phyloP scores from a whole-genome alignment of 2,329 filamentous ascomycete species.

The Gaeumannomyces sp. region DNA sequence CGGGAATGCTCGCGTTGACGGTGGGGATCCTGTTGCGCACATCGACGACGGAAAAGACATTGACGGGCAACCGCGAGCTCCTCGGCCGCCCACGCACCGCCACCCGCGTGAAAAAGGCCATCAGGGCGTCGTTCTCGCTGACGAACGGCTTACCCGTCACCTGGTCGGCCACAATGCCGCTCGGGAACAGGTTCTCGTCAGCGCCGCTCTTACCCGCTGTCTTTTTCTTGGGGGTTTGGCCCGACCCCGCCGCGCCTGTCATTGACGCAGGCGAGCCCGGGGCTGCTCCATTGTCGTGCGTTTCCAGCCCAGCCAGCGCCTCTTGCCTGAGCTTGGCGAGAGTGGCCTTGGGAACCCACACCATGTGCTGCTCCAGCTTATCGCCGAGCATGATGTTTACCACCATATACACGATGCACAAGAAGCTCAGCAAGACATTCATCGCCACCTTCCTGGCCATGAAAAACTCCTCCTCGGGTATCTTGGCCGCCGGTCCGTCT shows the following conservation, averaged over 20 bases:
- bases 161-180: conserved; percentile 7
- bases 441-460: neutral
- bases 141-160: conserved; percentile 6
- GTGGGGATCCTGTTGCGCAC: conserved; percentile 7
- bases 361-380: neutral
- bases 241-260: too few species aligned
- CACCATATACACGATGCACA: neutral
- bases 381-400: neutral
- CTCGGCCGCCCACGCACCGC: neutral
- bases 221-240: neutral
- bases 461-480: conserved; percentile 7
- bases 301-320: conserved; percentile 8
- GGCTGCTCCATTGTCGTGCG: neutral
- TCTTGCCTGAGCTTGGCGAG: conserved; percentile 4
- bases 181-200: conserved; percentile 2
- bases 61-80: conserved; percentile 3
- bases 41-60: conserved; percentile 6
- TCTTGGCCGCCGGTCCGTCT: neutral
- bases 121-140: conserved; percentile 6
- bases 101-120: conserved; percentile 6
- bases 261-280: neutral
- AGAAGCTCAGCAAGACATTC: neutral
- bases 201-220: neutral
- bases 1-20: neutral
- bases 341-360: conserved; percentile 6